Conservation (phyloP, 139 green algal genomes). For the Desmodesmus armatus region DNA sequence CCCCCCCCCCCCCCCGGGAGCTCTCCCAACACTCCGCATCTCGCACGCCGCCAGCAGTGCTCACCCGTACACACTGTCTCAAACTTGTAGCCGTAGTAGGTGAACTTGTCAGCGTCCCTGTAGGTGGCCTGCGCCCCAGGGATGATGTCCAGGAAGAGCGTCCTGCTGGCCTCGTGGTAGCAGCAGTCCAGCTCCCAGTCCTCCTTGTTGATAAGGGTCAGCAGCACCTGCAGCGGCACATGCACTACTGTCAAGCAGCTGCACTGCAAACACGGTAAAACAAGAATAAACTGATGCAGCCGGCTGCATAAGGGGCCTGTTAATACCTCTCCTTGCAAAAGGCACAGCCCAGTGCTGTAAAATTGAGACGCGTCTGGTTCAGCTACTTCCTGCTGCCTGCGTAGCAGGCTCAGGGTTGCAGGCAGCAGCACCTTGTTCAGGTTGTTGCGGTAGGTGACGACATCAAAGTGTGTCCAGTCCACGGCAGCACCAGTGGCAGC, state of each 20-base stretch:
- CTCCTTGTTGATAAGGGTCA: background rate
- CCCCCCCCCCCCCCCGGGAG: no score
- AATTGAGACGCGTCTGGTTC: no score
- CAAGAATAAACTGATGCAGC: no score
- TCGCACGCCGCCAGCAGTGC: no score
- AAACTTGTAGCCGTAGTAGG: conserved; percentile 72
- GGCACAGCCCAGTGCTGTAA: no score
- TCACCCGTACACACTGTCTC: conserved; percentile 54
- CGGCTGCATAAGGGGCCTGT: no score
- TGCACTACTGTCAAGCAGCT: no score
- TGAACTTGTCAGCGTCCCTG: conserved; percentile 42
- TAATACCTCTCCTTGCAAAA: no score
- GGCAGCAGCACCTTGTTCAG: conserved; percentile 53
- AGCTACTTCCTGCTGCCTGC: no score
- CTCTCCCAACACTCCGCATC: no score
- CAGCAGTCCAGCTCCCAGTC: conserved; percentile 47
- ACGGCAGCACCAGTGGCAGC: conserved; percentile 4
- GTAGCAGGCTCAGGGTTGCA: conserved; percentile 9
- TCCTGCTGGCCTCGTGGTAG: conserved; percentile 3
- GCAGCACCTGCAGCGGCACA: no score
- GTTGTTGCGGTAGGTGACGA: conserved; percentile 58
- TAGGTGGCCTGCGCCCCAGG: background rate
- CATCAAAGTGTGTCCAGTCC: conserved; percentile 21
- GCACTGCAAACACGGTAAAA: no score
- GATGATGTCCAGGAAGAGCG: conserved; percentile 47